Evolutionary conservation across 1,139 yeast species (phyloP).

Genomic region (Pneumocystis canis): DNA sequence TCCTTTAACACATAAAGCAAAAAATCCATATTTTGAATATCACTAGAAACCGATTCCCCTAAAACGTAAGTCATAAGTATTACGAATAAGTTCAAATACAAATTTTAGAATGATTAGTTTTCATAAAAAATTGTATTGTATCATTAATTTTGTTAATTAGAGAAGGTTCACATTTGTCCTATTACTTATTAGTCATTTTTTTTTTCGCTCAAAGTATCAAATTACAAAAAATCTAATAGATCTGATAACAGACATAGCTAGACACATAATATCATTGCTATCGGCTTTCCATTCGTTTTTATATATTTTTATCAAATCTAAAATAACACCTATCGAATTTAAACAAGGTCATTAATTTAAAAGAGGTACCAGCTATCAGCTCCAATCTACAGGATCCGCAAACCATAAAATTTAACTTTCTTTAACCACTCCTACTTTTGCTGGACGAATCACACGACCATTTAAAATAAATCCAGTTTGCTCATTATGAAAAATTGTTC

Average conservation of each 20-base stretch:
- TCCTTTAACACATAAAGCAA: neutral
- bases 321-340: neutral
- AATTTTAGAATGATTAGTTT: neutral
- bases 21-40: neutral
- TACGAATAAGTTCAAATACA: neutral
- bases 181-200: neutral
- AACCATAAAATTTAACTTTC: conserved; percentile 18
- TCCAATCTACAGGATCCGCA: neutral
- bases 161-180: neutral
- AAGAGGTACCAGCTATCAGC: neutral
- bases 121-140: neutral
- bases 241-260: neutral
- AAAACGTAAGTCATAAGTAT: neutral
- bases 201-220: neutral
- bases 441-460: conserved; percentile 83
- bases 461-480: conserved; percentile 80
- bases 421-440: conserved; percentile 90
- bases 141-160: neutral
- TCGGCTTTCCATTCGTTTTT: neutral
- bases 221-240: neutral
- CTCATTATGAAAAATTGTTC: conserved; percentile 85
- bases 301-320: neutral
- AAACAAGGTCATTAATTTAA: neutral
- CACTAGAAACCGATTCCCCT: neutral
- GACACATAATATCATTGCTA: neutral